A percentile compares a stretch with the other conserved stretches of the same genome.
These are phyloP conservation scores for Gloeostereum incarnatum DNA, from an alignment of 768 basidiomycete species.

Conservation along the genomic window DNA sequence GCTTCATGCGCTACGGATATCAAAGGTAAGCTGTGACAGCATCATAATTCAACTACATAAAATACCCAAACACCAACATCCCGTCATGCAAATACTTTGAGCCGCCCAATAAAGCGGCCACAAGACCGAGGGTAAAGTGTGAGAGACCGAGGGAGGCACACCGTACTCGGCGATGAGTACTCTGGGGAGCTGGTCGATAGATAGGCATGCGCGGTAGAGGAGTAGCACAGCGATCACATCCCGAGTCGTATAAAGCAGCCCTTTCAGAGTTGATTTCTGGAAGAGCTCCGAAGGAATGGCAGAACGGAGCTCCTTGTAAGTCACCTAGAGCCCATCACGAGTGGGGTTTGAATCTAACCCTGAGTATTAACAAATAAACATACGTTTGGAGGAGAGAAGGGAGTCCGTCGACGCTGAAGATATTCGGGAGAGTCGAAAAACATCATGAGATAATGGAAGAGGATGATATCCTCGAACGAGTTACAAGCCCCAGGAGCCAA, in stretches of 20 bases:
- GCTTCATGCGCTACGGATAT: conserved; percentile 35
- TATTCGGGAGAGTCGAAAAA: neutral
- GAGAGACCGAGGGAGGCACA: conserved; percentile 18
- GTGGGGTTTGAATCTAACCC: too few relatives aligned
- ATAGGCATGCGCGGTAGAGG: conserved; percentile 29
- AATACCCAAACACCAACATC: conserved; percentile 45
- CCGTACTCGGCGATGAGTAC: conserved; percentile 29
- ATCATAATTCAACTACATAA: too few relatives aligned
- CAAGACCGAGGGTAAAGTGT: conserved; percentile 20
- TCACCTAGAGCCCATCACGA: too few relatives aligned
- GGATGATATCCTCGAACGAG: too few relatives aligned
- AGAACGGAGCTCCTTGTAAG: conserved; percentile 44
- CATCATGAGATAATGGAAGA: too few relatives aligned
- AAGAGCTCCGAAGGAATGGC: conserved; percentile 43
- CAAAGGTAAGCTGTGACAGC: too few relatives aligned
- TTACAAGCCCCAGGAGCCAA: too few relatives aligned
- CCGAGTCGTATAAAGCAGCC: neutral
- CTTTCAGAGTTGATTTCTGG: conserved; percentile 26
- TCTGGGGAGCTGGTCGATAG: conserved; percentile 30
- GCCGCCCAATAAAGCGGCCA: conserved; percentile 43
- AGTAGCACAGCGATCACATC: conserved; percentile 23
- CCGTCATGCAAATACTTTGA: conserved; percentile 41
- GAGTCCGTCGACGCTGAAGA: conserved; percentile 24
- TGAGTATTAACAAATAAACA: too few relatives aligned
- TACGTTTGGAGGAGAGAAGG: conserved; percentile 39